Evolutionary conservation across 1,284 basidiomycete genomes (phyloP), one percentile per base, ranked within the genome.

Genomic region (Gymnopus androsaceus): DNA sequence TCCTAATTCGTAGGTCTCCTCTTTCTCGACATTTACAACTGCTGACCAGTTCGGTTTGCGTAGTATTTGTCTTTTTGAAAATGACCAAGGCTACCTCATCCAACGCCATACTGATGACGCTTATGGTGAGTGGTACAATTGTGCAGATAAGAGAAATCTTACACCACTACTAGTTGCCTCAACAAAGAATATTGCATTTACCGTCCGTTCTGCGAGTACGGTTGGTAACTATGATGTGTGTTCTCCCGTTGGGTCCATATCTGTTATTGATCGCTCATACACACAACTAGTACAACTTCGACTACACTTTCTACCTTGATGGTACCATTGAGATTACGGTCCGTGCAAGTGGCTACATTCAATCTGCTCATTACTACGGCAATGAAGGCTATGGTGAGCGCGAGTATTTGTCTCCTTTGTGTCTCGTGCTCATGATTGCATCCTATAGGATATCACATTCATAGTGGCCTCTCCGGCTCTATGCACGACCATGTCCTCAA

Each of bases 1-100:
- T 44, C 57, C 60, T 19, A 63, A 63, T 36, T 53, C 51, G 51
- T 53, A 37, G 25, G 15, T 14, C 6, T 42, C 17, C 3, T 17
- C 14, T 17, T 34, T n/a, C 17, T 19, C 19, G 3, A 23, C 8
- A 4, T 34, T 9, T 3, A 2, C 14, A 31, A 11, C 15, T 15
- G 11, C 11, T 41, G 9, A 12, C 1, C 17, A 1, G 46, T 53
- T 3, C 23, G 9, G 15, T 27, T 40, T 33, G 17, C 21, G 1
- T 14, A 63, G 60, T 21, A 63, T 63, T 27, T 63, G 62, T 36
- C 51, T 63, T 4, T 63, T 63, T 34, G 62, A 63, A 54, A 61
- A 59, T 42, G 62, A 63, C 25, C 59, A 61, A 2, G 62, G 60
- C 3, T 63, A 62, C 44, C 57, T 63, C 7, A 61, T 63, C 51